Conservation (phyloP, 768 basidiomycete genomes). For the Fomitopsis pulvina region DNA sequence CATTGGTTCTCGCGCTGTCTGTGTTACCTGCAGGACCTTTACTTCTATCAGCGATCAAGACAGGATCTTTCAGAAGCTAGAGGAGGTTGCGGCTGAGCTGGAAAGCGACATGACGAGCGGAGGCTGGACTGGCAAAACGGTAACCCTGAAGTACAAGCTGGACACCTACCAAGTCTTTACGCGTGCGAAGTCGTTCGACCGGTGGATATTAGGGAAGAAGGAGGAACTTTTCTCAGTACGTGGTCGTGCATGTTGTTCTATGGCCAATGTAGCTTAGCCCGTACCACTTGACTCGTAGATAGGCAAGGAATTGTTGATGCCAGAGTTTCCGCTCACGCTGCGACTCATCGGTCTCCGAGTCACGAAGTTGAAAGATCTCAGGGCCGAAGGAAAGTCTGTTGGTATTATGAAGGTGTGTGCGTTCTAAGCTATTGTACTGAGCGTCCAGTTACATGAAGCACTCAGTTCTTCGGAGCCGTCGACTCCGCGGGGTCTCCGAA, state of each 20-base stretch:
- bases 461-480: conserved; percentile 55
- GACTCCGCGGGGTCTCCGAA: conserved; percentile 8
- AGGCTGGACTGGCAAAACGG: conserved; percentile 82
- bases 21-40: conserved; percentile 60
- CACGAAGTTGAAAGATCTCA: conserved; percentile 84
- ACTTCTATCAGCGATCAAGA: conserved; percentile 55
- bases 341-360: conserved; percentile 85
- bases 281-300: conserved; percentile 33
- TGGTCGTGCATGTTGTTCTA: background rate
- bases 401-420: conserved; percentile 70
- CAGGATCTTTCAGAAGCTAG: conserved; percentile 68
- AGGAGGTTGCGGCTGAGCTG: conserved; percentile 76
- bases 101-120: conserved; percentile 71
- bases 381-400: conserved; percentile 30
- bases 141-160: conserved; percentile 91
- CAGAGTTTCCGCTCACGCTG: conserved; percentile 73
- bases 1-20: background rate
- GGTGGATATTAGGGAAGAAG: conserved; percentile 67
- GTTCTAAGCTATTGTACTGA: background rate
- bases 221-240: conserved; percentile 77
- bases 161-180: conserved; percentile 87
- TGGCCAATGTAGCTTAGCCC: background rate
- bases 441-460: background rate
- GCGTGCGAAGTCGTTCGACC: conserved; percentile 72
- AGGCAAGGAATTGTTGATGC: conserved; percentile 74